Conservation (phyloP, 352 stramenopile genomes). For the Paralagenidium karlingii region DNA sequence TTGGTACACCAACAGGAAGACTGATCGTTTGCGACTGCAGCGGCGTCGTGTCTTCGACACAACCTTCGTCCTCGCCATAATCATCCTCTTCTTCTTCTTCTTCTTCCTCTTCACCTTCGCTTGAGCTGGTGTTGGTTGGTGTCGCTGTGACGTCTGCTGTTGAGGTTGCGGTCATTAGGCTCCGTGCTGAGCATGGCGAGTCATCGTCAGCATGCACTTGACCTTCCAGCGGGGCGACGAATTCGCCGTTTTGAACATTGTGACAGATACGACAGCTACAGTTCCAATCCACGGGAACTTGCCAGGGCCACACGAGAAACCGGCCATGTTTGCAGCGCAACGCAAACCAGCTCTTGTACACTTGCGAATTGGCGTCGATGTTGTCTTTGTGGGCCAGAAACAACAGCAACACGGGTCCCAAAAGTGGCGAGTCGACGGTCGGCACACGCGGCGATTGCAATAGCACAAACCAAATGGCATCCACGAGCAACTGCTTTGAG, state of each 20-base stretch:
- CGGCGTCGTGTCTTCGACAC: background rate
- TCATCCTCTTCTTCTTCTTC: constrained; percentile 7
- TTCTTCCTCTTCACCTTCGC: constrained; percentile 3
- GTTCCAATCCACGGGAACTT: constrained; percentile 31
- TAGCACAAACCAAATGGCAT: constrained; percentile 47
- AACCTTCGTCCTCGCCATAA: constrained; percentile 6
- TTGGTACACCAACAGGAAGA: background rate
- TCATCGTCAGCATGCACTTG: too few relatives aligned
- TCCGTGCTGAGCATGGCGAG: too few relatives aligned
- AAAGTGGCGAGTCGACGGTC: constrained; percentile 22
- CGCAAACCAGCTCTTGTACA: constrained; percentile 49
- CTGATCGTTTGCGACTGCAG: background rate
- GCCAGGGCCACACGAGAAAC: constrained; percentile 28
- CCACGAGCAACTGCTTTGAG: constrained; percentile 26
- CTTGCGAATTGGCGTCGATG: constrained; percentile 36
- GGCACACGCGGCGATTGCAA: constrained; percentile 28
- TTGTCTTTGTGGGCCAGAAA: constrained; percentile 53
- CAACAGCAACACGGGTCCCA: constrained; percentile 39
- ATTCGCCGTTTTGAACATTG: constrained; percentile 20
- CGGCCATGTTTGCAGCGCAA: constrained; percentile 44
- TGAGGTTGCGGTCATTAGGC: too few relatives aligned
- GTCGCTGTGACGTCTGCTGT: too few relatives aligned
- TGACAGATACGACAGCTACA: constrained; percentile 52
- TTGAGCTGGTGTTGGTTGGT: background rate
- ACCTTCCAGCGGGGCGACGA: too few relatives aligned